These are phyloP conservation scores for Aspergillus pseudotamarii DNA, from an alignment of 2,329 filamentous ascomycete genomes.

Conservation along the genomic window DNA sequence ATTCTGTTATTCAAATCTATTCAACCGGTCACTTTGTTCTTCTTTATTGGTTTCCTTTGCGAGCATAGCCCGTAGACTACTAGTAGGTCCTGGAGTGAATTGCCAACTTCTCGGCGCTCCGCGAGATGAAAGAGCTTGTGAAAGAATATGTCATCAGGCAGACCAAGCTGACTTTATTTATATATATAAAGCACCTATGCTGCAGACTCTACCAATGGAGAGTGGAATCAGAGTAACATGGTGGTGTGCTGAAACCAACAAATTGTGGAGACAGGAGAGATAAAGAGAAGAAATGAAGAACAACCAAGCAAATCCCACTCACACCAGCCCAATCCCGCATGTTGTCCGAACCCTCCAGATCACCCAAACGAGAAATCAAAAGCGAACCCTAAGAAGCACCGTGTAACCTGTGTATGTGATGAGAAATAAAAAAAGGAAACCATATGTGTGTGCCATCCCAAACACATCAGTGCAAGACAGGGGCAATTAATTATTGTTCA, in stretches of 20 bases:
- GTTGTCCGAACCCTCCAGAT: conserved; percentile 13
- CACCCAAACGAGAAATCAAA: conserved; percentile 13
- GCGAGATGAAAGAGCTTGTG: not conserved
- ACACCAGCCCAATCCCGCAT: conserved; percentile 13
- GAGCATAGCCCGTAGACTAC: not conserved
- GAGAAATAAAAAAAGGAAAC: conserved; percentile 3
- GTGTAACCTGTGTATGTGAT: conserved; percentile 14
- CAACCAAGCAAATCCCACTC: conserved; percentile 16
- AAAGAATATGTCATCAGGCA: not conserved
- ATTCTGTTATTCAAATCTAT: not conserved
- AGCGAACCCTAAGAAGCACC: conserved; percentile 2
- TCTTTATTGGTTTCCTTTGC: not conserved
- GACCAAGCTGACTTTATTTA: not conserved
- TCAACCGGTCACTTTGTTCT: not conserved
- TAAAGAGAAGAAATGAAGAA: conserved; percentile 1
- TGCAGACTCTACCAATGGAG: conserved; percentile 6
- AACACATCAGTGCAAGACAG: conserved; percentile 14
- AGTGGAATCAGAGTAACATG: not conserved
- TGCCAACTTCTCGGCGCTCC: not conserved
- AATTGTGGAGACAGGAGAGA: not conserved
- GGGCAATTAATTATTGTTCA: conserved; percentile 15
- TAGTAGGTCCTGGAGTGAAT: not conserved
- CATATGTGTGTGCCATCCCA: conserved; percentile 7
- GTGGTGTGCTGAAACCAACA: not conserved
- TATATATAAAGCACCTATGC: conserved; percentile 8